Percentiles rank a stretch among this genome's conserved stretches.
phyloP scores from a whole-genome alignment of 768 basidiomycete genomes.

The Mycena leptocephala region DNA sequence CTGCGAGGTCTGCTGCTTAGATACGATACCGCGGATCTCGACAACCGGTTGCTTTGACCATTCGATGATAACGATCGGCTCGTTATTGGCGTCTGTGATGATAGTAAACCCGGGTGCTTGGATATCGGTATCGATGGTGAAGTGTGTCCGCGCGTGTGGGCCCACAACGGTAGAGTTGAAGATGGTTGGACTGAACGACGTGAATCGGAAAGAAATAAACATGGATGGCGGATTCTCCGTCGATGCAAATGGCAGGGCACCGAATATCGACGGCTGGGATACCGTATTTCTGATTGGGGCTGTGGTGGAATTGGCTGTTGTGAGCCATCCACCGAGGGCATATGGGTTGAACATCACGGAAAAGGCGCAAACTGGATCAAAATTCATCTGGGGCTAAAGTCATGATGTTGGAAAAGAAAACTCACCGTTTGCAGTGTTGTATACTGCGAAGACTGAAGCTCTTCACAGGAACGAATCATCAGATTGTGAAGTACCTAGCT shows the following conservation, averaged over 20 bases:
- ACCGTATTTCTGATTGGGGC: not conserved
- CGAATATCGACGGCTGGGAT: not conserved
- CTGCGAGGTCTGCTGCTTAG: not conserved
- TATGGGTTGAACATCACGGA: not conserved
- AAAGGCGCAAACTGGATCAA: not conserved
- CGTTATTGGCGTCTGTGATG: not conserved
- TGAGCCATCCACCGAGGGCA: not conserved
- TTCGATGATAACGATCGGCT: not conserved
- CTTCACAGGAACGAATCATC: too few relatives aligned
- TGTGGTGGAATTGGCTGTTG: not conserved
- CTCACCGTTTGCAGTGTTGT: too few relatives aligned
- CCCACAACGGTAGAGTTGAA: not conserved
- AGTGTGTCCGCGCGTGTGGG: not conserved
- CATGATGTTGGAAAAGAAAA: too few relatives aligned
- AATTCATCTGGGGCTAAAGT: not conserved
- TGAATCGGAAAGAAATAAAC: not conserved
- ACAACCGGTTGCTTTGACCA: not conserved
- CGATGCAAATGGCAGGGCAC: not conserved
- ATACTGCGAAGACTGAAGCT: too few relatives aligned
- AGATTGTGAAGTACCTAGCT: too few relatives aligned
- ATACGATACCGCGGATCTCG: not conserved
- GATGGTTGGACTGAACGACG: not conserved
- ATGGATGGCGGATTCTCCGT: not conserved
- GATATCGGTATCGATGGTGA: not conserved
- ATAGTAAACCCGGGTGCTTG: not conserved